Conservation (phyloP, 495 filamentous ascomycete species). For the Penicillium taxi region DNA sequence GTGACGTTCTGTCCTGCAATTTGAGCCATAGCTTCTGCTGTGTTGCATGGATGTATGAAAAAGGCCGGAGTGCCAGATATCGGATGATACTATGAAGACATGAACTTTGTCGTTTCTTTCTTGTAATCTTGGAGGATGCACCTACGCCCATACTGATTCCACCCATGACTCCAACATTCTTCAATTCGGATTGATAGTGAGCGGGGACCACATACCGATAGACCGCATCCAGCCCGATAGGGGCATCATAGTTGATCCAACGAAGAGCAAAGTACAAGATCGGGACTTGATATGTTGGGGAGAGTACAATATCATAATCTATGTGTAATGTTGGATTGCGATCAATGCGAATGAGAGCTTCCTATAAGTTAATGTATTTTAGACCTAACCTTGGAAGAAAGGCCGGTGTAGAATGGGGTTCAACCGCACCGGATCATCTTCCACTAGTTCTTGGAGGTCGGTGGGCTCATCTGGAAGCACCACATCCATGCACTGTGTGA, state of each 20-base stretch:
- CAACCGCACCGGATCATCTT: constrained; percentile 37
- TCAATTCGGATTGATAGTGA: constrained; percentile 48
- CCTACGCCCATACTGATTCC: constrained; percentile 70
- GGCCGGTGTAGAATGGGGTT: constrained; percentile 6
- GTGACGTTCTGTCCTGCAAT: constrained; percentile 42
- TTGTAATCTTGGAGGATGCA: constrained; percentile 26
- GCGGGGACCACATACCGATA: constrained; percentile 63
- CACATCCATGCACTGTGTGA: constrained; percentile 25
- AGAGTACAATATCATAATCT: constrained; percentile 48
- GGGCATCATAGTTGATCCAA: constrained; percentile 52
- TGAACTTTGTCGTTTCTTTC: too few relatives aligned
- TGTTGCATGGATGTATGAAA: constrained; percentile 80
- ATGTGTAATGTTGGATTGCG: constrained; percentile 27
- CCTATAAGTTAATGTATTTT: constrained; percentile 19
- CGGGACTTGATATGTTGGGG: constrained; percentile 44
- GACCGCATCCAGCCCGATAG: constrained; percentile 56
- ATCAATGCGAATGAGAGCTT: constrained; percentile 31
- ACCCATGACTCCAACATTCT: constrained; percentile 56
- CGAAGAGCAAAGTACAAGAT: constrained; percentile 49
- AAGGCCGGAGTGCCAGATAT: constrained; percentile 62
- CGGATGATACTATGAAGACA: constrained; percentile 65
- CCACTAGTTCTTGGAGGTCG: constrained; percentile 14
- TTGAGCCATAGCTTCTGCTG: constrained; percentile 63
- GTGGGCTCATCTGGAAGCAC: constrained; percentile 7
- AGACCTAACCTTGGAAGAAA: background rate